Conservation (phyloP, 78 protist species). For the Speleostelium caveatum region DNA sequence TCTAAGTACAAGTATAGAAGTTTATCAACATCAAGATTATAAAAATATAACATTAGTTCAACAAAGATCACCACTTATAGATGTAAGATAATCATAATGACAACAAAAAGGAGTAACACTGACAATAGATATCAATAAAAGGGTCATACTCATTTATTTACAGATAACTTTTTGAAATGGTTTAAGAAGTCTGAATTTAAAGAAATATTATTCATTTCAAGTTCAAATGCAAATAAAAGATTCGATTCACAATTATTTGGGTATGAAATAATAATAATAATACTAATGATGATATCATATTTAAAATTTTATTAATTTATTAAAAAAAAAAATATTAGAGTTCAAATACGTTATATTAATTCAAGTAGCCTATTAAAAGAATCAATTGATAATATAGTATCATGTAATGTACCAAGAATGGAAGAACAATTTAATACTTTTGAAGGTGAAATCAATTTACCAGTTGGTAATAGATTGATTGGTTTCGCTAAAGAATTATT, state of each 20-base stretch:
- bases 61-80: conserved; percentile 72
- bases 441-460: conserved; percentile 11
- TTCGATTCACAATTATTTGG: conserved; percentile 66
- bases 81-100: neutral
- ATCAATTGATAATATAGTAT: neutral
- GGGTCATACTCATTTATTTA: conserved; percentile 33
- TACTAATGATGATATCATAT: neutral
- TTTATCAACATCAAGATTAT: conserved; percentile 18
- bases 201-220: conserved; percentile 56
- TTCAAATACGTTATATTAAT: conserved; percentile 44
- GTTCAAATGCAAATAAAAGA: conserved; percentile 78
- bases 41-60: conserved; percentile 48
- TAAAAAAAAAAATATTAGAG: neutral
- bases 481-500: conserved; percentile 44
- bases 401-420: conserved; percentile 11
- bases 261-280: conserved; percentile 7
- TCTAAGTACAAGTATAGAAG: conserved; percentile 34
- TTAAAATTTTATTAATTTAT: neutral
- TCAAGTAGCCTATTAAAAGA: conserved; percentile 14
- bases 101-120: too few relatives aligned
- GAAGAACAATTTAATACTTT: neutral
- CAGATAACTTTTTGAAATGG: conserved; percentile 37
- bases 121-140: neutral
- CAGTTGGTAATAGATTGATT: conserved; percentile 46
- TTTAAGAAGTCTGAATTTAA: neutral